These are phyloP conservation scores for Gnetum montanum DNA, from an alignment of 75 land plant species.

Conservation along the genomic window DNA sequence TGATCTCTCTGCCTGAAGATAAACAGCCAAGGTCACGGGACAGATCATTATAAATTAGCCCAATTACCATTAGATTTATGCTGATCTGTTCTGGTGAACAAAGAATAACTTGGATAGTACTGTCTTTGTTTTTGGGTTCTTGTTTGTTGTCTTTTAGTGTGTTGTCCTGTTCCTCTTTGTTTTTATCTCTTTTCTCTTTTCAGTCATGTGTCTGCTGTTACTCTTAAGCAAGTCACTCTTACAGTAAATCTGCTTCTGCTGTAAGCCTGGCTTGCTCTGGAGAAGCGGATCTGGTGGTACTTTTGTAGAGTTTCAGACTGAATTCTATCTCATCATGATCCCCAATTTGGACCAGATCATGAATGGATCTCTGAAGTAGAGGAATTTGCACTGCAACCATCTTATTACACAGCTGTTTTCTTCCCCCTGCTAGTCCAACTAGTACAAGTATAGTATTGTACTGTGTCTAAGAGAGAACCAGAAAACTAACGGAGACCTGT, in stretches of 20 bases:
- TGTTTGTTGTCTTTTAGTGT: neutral
- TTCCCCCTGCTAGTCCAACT: too few relatives aligned
- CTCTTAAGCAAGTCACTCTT: slow-evolving; percentile 5
- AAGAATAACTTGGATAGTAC: too few relatives aligned
- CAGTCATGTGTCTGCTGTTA: neutral
- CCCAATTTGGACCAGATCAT: neutral
- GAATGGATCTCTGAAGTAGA: slow-evolving; percentile 9
- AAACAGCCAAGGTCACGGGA: neutral
- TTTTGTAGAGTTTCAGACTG: neutral
- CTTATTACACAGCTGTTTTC: neutral
- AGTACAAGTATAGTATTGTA: too few relatives aligned
- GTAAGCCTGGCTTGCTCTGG: slow-evolving; percentile 7
- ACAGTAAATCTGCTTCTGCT: neutral
- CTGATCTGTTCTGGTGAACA: neutral
- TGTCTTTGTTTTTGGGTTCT: neutral
- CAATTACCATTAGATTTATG: neutral
- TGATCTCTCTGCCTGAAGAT: slow-evolving; percentile 8
- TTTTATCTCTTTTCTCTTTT: neutral
- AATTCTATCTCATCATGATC: neutral
- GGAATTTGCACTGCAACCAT: slow-evolving; percentile 2
- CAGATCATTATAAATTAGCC: neutral
- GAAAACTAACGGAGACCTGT: too few relatives aligned
- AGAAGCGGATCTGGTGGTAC: neutral
- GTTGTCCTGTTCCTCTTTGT: neutral
- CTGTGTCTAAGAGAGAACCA: too few relatives aligned